Conservation (phyloP, 2,329 filamentous ascomycete species). For the Alternaria angustiovoidea region DNA sequence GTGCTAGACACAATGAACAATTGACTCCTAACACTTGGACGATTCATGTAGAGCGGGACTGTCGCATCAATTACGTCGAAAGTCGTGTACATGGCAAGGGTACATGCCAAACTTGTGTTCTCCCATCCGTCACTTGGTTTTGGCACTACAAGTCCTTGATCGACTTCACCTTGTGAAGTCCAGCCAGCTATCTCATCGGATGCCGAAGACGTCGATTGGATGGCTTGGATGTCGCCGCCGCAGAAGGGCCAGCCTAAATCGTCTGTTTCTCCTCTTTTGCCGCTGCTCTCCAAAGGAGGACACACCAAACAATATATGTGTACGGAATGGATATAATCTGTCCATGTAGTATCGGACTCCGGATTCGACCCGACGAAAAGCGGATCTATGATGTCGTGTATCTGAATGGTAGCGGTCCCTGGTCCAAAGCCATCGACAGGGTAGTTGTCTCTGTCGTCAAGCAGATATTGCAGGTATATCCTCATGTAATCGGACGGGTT, state of each 20-base stretch:
- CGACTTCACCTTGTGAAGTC: not conserved
- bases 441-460: not conserved
- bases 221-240: not conserved
- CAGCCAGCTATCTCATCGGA: not conserved
- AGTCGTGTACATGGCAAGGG: not conserved
- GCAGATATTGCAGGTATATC: not conserved
- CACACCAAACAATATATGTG: not conserved
- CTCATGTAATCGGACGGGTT: not conserved
- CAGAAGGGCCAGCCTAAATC: not conserved
- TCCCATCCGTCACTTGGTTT: not conserved
- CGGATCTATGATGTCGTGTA: not conserved
- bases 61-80: not conserved
- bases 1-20: not conserved
- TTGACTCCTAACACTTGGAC: not conserved
- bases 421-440: not conserved
- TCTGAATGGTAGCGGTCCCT: not conserved
- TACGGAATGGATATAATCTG: not conserved
- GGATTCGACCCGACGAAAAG: not conserved
- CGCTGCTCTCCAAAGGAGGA: not conserved
- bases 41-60: not conserved
- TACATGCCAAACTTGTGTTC: conserved; percentile 1
- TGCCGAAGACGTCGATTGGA: not conserved
- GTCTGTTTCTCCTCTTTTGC: not conserved
- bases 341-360: not conserved
- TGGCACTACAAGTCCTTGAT: not conserved